phyloP scores from a whole-genome alignment of 2,329 filamentous ascomycete species.

The Colletotrichum abscissum region DNA sequence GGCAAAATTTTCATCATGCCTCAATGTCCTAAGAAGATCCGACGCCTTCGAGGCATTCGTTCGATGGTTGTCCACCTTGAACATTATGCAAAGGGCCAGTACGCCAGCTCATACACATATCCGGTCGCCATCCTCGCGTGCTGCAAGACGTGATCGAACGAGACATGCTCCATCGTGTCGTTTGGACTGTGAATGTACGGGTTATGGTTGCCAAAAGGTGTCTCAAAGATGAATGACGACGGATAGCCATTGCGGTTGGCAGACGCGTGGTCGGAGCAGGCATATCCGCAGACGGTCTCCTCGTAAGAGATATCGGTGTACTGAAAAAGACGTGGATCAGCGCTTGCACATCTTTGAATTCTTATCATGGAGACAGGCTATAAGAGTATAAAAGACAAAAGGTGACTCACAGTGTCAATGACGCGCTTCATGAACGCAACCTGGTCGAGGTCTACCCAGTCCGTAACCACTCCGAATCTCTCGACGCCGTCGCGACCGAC shows the following conservation, averaged over 20 bases:
- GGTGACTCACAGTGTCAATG: conserved; percentile 38
- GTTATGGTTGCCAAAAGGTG: conserved; percentile 69
- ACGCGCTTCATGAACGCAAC: conserved; percentile 52
- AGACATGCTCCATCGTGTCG: conserved; percentile 77
- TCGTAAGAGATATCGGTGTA: conserved; percentile 54
- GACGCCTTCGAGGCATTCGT: background rate
- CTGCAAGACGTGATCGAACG: conserved; percentile 74
- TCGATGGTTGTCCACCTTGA: background rate
- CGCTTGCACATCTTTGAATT: too few relatives aligned
- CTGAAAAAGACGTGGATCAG: background rate
- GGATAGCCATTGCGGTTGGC: conserved; percentile 75
- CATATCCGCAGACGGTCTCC: conserved; percentile 64
- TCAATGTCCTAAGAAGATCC: too few relatives aligned
- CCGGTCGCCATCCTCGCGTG: conserved; percentile 65
- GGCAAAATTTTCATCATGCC: too few relatives aligned
- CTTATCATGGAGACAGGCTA: background rate
- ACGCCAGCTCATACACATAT: conserved; percentile 58
- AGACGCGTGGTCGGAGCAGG: conserved; percentile 76
- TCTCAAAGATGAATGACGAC: conserved; percentile 73
- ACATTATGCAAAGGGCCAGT: conserved; percentile 22
- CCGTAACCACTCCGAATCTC: conserved; percentile 52
- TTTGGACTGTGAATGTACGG: conserved; percentile 79
- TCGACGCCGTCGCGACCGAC: conserved; percentile 43
- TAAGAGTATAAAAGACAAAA: background rate
- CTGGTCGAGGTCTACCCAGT: conserved; percentile 50